A percentile compares a stretch with the other conserved stretches of the same genome.
Evolutionary conservation across 1,284 basidiomycete genomes (phyloP).

Genomic region (Takashimella tepidaria): DNA sequence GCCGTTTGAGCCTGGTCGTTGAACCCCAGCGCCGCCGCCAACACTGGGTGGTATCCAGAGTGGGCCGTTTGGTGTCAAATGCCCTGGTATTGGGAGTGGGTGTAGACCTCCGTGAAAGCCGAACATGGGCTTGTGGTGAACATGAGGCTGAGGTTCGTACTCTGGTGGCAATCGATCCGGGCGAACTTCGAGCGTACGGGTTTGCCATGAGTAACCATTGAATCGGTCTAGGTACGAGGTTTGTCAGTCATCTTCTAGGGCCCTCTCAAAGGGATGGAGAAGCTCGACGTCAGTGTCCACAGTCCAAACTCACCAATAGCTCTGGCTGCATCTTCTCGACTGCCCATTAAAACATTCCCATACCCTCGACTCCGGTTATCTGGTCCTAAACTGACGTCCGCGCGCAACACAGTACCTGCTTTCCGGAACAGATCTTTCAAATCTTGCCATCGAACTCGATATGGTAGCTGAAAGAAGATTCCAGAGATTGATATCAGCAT

Average conservation of each 20-base stretch:
- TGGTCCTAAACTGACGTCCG: conserved; percentile 85
- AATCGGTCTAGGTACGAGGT: conserved; percentile 53
- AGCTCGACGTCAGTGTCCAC: neutral
- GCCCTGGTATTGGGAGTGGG: conserved; percentile 14
- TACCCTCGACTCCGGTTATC: conserved; percentile 90
- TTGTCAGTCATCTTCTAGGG: neutral
- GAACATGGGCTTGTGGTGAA: conserved; percentile 25
- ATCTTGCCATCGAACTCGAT: conserved; percentile 93
- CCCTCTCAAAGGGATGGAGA: too few species aligned
- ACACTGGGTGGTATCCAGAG: conserved; percentile 29
- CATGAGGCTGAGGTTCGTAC: conserved; percentile 52
- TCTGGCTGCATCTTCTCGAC: conserved; percentile 82
- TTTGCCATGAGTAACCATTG: conserved; percentile 88
- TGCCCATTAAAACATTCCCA: conserved; percentile 86
- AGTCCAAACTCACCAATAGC: conserved; percentile 56
- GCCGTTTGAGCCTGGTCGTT: neutral
- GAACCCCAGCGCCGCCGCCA: conserved; percentile 7
- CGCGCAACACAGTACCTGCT: conserved; percentile 88
- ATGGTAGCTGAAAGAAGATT: conserved; percentile 72
- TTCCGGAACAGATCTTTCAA: conserved; percentile 95
- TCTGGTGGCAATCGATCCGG: conserved; percentile 66
- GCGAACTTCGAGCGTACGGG: conserved; percentile 79
- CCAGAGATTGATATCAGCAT: too few species aligned
- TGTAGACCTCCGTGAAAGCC: conserved; percentile 10
- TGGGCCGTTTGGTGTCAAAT: conserved; percentile 17